phyloP scores from a whole-genome alignment of 805 yeast species.

The Brettanomyces nanus region DNA sequence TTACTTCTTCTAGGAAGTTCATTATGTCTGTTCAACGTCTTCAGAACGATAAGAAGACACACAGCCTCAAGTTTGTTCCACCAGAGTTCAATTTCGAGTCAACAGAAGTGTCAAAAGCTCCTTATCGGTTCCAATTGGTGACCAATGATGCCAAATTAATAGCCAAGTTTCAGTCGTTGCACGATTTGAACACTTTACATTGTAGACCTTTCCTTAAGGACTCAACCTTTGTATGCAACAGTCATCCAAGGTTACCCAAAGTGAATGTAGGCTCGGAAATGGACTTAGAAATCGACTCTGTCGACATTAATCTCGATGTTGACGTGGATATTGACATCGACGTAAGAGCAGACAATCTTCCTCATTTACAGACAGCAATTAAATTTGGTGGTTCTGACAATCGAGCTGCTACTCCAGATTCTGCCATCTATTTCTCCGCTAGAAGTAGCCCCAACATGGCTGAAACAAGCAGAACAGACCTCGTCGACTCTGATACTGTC shows the following conservation, averaged over 20 bases:
- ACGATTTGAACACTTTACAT: slow-evolving; percentile 9
- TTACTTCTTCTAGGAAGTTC: slow-evolving; percentile 4
- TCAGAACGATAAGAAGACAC: slow-evolving; percentile 1
- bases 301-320: background rate
- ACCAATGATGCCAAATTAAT: slow-evolving; percentile 19
- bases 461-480: background rate
- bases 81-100: slow-evolving; percentile 34
- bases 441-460: background rate
- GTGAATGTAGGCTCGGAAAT: background rate
- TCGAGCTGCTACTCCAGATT: background rate
- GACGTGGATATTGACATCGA: slow-evolving; percentile 1
- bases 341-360: background rate
- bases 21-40: slow-evolving; percentile 11
- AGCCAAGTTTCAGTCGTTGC: slow-evolving; percentile 8
- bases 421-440: background rate
- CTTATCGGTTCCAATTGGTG: slow-evolving; percentile 21
- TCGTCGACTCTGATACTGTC: background rate
- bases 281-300: background rate
- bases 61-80: slow-evolving; percentile 11
- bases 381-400: background rate
- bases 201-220: background rate
- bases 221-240: background rate
- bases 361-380: background rate
- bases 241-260: background rate
- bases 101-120: slow-evolving; percentile 14